A percentile compares a stretch with the other conserved stretches of the same genome.
Evolutionary conservation across 2,329 filamentous ascomycete genomes (phyloP).

Genomic region (Aureobasidium subglaciale): DNA sequence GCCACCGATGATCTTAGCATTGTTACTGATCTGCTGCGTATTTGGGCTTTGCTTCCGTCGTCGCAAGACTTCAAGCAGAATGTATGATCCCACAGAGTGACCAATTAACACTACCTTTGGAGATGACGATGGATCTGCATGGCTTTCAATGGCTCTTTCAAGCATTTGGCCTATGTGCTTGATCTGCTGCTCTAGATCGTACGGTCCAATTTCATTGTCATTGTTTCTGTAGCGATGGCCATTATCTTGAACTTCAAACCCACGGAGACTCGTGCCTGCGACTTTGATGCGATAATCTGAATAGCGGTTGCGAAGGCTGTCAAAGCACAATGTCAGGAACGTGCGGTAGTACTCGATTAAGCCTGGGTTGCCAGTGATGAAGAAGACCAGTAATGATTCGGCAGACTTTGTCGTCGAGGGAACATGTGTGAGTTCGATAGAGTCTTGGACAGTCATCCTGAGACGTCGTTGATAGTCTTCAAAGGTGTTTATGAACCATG

Average conservation of each 20-base stretch:
- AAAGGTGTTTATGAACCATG: neutral
- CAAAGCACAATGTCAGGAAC: slow-evolving; percentile 55
- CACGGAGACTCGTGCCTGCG: slow-evolving; percentile 26
- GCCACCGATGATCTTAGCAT: slow-evolving; percentile 23
- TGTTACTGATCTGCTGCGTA: slow-evolving; percentile 16
- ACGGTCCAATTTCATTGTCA: slow-evolving; percentile 21
- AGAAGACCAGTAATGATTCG: slow-evolving; percentile 51
- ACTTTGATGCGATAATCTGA: slow-evolving; percentile 10
- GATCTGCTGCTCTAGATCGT: slow-evolving; percentile 46
- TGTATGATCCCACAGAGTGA: slow-evolving; percentile 42
- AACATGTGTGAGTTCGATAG: neutral
- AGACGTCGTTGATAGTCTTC: neutral
- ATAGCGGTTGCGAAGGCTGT: slow-evolving; percentile 34
- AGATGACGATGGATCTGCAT: neutral
- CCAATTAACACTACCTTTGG: slow-evolving; percentile 35
- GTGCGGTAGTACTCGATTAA: slow-evolving; percentile 65
- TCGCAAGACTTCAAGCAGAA: slow-evolving; percentile 36
- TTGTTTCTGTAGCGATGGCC: neutral
- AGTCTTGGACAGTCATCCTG: slow-evolving; percentile 10
- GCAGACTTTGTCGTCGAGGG: slow-evolving; percentile 20
- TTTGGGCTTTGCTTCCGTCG: slow-evolving; percentile 18
- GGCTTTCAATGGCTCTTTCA: slow-evolving; percentile 25
- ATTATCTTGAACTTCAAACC: slow-evolving; percentile 32
- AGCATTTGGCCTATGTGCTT: slow-evolving; percentile 39
- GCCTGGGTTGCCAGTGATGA: slow-evolving; percentile 71